Evolutionary conservation across 306 rosid species (phyloP).

Genomic region (Rosa chinensis): DNA sequence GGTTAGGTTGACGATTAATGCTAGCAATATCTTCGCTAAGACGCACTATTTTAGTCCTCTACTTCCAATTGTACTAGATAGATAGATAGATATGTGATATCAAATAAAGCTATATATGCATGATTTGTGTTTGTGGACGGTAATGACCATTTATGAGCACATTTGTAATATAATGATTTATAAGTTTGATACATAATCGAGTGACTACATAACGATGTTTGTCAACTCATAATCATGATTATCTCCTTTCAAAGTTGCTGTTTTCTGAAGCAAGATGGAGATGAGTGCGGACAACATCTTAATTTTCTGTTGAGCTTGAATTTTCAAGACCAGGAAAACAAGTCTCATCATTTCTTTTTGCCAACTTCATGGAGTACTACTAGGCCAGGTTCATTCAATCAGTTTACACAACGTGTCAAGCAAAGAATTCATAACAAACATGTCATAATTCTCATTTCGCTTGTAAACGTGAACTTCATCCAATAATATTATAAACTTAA

Average conservation of each 20-base stretch:
- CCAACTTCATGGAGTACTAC: neutral
- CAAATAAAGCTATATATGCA: neutral
- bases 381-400: neutral
- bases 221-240: neutral
- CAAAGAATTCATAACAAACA: neutral
- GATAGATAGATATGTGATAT: neutral
- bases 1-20: too few species aligned
- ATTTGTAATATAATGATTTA: neutral
- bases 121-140: neutral
- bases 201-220: neutral
- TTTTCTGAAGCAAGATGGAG: constrained; percentile 14
- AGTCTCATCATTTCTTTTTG: neutral
- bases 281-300: constrained; percentile 17
- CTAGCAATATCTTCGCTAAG: neutral
- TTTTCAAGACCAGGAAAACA: neutral
- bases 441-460: neutral
- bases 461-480: too few species aligned
- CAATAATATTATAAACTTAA: too few species aligned
- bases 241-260: constrained; percentile 5
- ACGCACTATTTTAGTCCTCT: neutral
- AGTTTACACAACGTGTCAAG: neutral
- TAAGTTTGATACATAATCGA: neutral
- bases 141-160: neutral
- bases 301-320: neutral
- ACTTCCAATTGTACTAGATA: neutral